A percentile compares a stretch with the other conserved stretches of the same genome.
Conservation (phyloP, 805 yeast genomes). For the Saccharomycopsis sp. region DNA sequence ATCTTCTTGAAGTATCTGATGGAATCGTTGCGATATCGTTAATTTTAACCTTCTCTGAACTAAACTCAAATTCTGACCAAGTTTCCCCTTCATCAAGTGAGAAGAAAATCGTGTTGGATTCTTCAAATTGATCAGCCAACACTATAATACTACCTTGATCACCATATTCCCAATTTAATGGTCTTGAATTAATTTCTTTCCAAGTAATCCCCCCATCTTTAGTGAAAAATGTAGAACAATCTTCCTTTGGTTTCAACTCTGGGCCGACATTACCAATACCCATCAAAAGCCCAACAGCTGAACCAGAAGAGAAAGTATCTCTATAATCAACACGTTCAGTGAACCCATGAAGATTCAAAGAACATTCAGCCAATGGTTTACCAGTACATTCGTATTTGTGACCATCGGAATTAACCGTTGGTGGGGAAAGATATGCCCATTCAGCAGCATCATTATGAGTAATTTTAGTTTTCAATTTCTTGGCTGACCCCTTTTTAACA, state of each 20-base stretch:
- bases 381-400: slow-evolving; percentile 48
- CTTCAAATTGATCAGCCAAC: slow-evolving; percentile 51
- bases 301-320: slow-evolving; percentile 80
- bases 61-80: slow-evolving; percentile 64
- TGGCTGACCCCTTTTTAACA: slow-evolving; percentile 38
- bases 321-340: slow-evolving; percentile 80
- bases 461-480: slow-evolving; percentile 62
- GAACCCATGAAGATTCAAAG: slow-evolving; percentile 81
- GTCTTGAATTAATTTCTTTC: slow-evolving; percentile 70
- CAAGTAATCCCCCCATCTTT: slow-evolving; percentile 90
- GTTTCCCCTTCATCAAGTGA: slow-evolving; percentile 75
- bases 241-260: slow-evolving; percentile 38
- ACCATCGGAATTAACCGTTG: slow-evolving; percentile 55
- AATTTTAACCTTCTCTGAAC: slow-evolving; percentile 48
- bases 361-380: slow-evolving; percentile 50
- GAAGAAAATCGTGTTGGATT: slow-evolving; percentile 52
- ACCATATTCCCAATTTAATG: slow-evolving; percentile 91
- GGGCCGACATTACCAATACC: slow-evolving; percentile 94
- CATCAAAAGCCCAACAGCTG: slow-evolving; percentile 82
- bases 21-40: slow-evolving; percentile 85
- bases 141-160: slow-evolving; percentile 88
- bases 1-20: slow-evolving; percentile 77
- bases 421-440: slow-evolving; percentile 72
- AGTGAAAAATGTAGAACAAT: slow-evolving; percentile 67
- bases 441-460: slow-evolving; percentile 89